Conservation (phyloP, 179 eudicot genomes). For the Sideroxylon spinosum region DNA sequence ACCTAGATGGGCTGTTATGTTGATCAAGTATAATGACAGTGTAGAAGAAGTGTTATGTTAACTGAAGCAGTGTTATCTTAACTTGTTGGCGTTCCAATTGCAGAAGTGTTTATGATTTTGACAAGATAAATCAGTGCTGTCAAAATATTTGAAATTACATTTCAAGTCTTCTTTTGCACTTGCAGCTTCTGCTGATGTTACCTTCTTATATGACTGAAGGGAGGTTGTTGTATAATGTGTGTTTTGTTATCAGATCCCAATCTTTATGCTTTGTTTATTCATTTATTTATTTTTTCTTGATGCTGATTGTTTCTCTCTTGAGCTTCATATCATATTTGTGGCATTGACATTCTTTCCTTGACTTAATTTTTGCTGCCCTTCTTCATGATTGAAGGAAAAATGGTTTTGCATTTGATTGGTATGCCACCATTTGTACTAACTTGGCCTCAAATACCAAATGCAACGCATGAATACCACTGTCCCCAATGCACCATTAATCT, state of each 20-base stretch:
- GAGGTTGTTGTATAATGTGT: not conserved
- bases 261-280: not conserved
- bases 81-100: not conserved
- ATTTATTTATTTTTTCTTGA: not conserved
- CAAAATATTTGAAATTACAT: not conserved
- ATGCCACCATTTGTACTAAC: not conserved
- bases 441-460: not conserved
- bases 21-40: not conserved
- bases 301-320: not conserved
- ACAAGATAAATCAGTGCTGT: not conserved
- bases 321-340: not conserved
- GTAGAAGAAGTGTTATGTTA: not conserved
- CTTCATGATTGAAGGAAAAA: not conserved
- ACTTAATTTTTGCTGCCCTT: not conserved
- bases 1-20: constrained; percentile 9
- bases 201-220: too few relatives aligned
- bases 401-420: not conserved
- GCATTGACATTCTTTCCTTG: not conserved
- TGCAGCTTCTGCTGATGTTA: too few relatives aligned
- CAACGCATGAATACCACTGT: constrained; percentile 5
- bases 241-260: not conserved
- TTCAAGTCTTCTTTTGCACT: not conserved
- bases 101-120: not conserved
- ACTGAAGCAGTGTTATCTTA: not conserved
- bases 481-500: not conserved